Evolutionary conservation across 345 rosid genomes (phyloP).

Genomic region (Brassica nigra): DNA sequence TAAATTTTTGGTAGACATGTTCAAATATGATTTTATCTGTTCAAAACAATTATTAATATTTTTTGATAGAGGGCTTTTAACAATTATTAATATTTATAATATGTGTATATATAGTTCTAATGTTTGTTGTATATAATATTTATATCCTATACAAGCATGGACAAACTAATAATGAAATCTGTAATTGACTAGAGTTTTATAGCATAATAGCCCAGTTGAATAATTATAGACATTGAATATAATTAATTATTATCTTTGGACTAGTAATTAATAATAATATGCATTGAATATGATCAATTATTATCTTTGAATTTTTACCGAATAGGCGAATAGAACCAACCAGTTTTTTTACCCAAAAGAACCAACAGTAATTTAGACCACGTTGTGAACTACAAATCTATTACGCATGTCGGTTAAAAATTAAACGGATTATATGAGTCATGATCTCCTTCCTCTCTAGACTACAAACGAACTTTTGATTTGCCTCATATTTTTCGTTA

Average conservation of each 20-base stretch:
- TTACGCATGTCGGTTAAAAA: neutral
- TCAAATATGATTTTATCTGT: neutral
- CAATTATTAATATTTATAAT: neutral
- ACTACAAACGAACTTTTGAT: neutral
- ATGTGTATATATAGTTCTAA: neutral
- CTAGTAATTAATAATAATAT: too few relatives aligned
- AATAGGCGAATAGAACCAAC: neutral
- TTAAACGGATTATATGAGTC: neutral
- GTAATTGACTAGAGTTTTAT: neutral
- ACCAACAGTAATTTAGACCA: neutral
- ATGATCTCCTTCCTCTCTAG: neutral
- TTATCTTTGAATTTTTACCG: neutral
- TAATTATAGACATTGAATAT: neutral
- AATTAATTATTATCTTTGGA: too few relatives aligned
- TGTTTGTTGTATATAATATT: neutral
- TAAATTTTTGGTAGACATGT: neutral
- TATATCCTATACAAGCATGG: neutral
- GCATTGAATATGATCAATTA: too few relatives aligned
- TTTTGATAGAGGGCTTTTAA: neutral
- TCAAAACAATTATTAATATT: neutral
- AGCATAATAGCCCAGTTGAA: neutral
- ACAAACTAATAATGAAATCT: neutral
- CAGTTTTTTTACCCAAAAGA: neutral
- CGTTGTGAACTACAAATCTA: neutral
- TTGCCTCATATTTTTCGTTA: constrained; percentile 1